phyloP scores from a whole-genome alignment of 441 rosid genomes.

The Lepidium campestre region DNA sequence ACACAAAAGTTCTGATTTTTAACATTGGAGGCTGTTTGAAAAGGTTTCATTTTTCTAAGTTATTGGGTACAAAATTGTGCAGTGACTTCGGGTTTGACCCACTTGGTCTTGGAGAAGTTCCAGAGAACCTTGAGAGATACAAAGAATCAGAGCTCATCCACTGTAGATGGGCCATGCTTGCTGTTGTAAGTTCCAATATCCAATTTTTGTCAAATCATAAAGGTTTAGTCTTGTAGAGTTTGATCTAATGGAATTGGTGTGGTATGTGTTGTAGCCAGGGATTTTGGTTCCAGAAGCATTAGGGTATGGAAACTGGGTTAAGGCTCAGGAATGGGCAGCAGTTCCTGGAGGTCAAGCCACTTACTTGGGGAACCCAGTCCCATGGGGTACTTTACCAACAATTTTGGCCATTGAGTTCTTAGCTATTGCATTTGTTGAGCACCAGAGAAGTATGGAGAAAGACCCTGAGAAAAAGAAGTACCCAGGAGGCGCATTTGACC shows the following conservation, averaged over 20 bases:
- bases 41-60: background rate
- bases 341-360: constrained; percentile 94
- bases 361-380: constrained; percentile 90
- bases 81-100: constrained; percentile 99
- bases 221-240: background rate
- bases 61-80: constrained; percentile 7
- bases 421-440: constrained; percentile 85
- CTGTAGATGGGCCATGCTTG: constrained; percentile 99
- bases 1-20: background rate
- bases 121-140: constrained; percentile 93
- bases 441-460: constrained; percentile 99
- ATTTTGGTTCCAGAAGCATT: constrained; percentile 84
- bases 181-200: constrained; percentile 66
- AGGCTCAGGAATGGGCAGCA: constrained; percentile 99
- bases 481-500: constrained; percentile 98
- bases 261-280: constrained; percentile 81
- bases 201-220: background rate
- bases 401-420: constrained; percentile 82
- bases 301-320: constrained; percentile 94
- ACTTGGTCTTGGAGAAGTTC: constrained; percentile 84
- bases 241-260: background rate
- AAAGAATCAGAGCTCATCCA: constrained; percentile 92
- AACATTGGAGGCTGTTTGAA: background rate
- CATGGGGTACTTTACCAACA: constrained; percentile 95
- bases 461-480: constrained; percentile 93